Evolutionary conservation across 345 rosid genomes (phyloP).

Genomic region (Rhizophora apiculata): DNA sequence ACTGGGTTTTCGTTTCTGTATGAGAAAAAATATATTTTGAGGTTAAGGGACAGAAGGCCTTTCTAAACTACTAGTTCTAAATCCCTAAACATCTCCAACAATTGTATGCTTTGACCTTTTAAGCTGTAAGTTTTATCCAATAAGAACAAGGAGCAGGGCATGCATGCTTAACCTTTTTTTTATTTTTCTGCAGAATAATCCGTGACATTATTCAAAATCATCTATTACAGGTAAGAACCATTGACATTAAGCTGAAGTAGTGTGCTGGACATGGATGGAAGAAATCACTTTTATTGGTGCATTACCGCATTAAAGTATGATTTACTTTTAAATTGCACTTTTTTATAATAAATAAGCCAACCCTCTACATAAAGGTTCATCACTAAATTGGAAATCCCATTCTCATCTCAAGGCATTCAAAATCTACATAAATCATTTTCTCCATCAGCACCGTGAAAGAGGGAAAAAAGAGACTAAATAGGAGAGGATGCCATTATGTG

Average conservation of each 20-base stretch:
- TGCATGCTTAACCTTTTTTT: conserved; percentile 14
- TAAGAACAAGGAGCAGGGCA: conserved; percentile 2
- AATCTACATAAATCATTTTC: background rate
- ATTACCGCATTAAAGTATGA: background rate
- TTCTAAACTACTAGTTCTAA: no score
- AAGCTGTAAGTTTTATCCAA: background rate
- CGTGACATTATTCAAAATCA: conserved; percentile 99
- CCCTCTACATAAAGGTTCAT: no score
- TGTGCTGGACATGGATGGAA: background rate
- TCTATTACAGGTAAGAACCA: conserved; percentile 71
- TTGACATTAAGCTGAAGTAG: conserved; percentile 2
- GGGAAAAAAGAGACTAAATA: background rate
- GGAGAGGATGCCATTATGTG: background rate
- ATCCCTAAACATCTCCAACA: no score
- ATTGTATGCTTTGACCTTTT: background rate
- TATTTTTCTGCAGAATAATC: conserved; percentile 64
- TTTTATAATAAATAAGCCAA: no score
- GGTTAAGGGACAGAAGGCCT: no score
- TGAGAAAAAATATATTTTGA: background rate
- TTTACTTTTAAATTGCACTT: background rate
- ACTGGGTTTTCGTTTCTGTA: background rate
- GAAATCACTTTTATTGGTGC: background rate
- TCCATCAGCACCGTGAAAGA: conserved; percentile 1
- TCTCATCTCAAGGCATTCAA: background rate
- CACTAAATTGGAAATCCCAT: background rate